These are phyloP conservation scores for Colletotrichum spaethianum DNA, from an alignment of 2,329 filamentous ascomycete genomes.

Conservation along the genomic window DNA sequence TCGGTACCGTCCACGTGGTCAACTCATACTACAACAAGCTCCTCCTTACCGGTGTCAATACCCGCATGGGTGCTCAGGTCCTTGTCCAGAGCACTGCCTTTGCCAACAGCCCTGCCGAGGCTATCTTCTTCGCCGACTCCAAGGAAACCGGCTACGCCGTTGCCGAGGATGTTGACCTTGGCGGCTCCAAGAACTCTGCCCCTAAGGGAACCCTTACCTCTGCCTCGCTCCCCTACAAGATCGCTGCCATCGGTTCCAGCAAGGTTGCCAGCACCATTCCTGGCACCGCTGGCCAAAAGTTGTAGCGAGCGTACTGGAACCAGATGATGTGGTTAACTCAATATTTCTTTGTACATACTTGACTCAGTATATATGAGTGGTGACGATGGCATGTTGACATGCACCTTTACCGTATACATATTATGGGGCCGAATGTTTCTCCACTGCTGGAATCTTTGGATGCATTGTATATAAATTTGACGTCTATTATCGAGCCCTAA, in stretches of 20 bases:
- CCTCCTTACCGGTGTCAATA: conserved; percentile 65
- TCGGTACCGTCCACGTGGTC: conserved; percentile 70
- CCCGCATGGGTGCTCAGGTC: conserved; percentile 66
- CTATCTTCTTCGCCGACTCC: conserved; percentile 54
- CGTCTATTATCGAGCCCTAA: conserved; percentile 11
- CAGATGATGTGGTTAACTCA: background rate
- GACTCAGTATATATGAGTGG: conserved; percentile 22
- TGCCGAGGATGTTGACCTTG: conserved; percentile 55
- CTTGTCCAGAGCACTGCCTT: conserved; percentile 68
- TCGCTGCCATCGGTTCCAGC: conserved; percentile 56
- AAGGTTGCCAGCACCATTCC: conserved; percentile 58
- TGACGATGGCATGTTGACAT: conserved; percentile 12
- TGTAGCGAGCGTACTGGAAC: conserved; percentile 30
- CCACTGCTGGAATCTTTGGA: conserved; percentile 29
- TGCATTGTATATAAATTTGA: conserved; percentile 24
- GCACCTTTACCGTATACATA: conserved; percentile 13
- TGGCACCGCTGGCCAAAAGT: conserved; percentile 51
- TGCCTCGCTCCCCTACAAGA: conserved; percentile 65
- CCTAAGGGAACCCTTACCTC: conserved; percentile 61
- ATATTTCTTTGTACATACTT: conserved; percentile 37
- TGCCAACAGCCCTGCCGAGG: conserved; percentile 51
- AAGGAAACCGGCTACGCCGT: conserved; percentile 56
- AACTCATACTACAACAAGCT: conserved; percentile 60
- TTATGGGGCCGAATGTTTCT: conserved; percentile 4
- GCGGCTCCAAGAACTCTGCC: conserved; percentile 62